Evolutionary conservation across 805 yeast genomes (phyloP).

Genomic region (Jamesozyma gamospora): DNA sequence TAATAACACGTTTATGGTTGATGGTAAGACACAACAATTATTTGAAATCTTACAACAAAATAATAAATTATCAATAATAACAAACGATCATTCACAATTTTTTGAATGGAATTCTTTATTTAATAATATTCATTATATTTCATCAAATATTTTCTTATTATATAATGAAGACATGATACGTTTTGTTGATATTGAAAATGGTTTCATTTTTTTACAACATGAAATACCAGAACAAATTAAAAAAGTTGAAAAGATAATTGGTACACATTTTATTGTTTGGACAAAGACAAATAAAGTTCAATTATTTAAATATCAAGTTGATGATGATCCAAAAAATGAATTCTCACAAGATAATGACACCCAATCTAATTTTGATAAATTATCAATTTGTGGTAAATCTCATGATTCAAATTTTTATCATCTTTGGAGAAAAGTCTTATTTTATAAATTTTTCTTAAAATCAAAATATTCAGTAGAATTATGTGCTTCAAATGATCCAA

Average conservation of each 20-base stretch:
- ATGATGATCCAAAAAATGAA: slow-evolving; percentile 8
- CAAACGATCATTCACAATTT: slow-evolving; percentile 12
- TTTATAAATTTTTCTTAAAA: slow-evolving; percentile 18
- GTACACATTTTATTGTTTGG: slow-evolving; percentile 17
- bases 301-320: slow-evolving; percentile 18
- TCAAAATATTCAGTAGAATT: slow-evolving; percentile 14
- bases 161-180: slow-evolving; percentile 10
- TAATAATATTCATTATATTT: slow-evolving; percentile 12
- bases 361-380: slow-evolving; percentile 7
- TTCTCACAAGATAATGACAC: neutral
- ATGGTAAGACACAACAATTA: slow-evolving; percentile 13
- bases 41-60: too few relatives aligned
- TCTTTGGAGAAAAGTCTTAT: slow-evolving; percentile 21
- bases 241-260: slow-evolving; percentile 9
- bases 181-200: slow-evolving; percentile 22
- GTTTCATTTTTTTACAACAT: slow-evolving; percentile 19
- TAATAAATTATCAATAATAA: slow-evolving; percentile 10
- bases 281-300: slow-evolving; percentile 13
- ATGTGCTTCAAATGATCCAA: slow-evolving; percentile 18
- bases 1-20: slow-evolving; percentile 6
- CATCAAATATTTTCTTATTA: slow-evolving; percentile 15
- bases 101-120: slow-evolving; percentile 14
- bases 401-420: slow-evolving; percentile 14
- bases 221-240: slow-evolving; percentile 18
- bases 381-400: slow-evolving; percentile 12